Base-by-base conservation (phyloP, 345 rosid genomes). In the Geranium rotundifolium region DNA sequence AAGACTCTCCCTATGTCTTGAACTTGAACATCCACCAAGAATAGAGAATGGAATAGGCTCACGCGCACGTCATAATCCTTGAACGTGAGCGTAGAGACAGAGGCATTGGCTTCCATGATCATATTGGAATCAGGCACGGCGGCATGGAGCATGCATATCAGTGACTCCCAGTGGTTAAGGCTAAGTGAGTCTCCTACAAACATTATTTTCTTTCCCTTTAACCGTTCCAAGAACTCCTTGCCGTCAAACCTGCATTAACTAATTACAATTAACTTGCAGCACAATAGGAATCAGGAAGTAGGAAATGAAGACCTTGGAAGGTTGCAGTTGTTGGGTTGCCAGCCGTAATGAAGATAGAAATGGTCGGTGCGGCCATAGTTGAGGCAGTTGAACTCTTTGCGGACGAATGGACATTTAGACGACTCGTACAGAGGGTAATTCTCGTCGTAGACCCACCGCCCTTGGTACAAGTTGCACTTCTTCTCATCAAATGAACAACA, bases 351-450 rank as follows among this genome's bases (percentile, higher is more conserved):
- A 55, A 89, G 95, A 60, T 89, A 91, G 59, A 63, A 68, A n/a
- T 56, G 80, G 69, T 89, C 96, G 2, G 89, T 84, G 31, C 98
- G 95, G 41, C 95, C 95, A 20, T 79, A 91, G 65, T 87, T 82
- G 56, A 75, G 67, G 79, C 98, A 91, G 64, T 91, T 82, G 60
- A 81, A 91, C 63, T 91, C 92, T 71, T 84, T 86, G 66, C 87
- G 86, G 63, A 91, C 76, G 69, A 76, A 80, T 0, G 92, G 92
- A 57, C 98, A 91, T 5, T 70, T 55, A 0, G 90, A 67, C 55
- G 98, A 80, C 61, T 84, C 61, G 31, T 87, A 91, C 58, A 82
- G 85, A 57, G 95, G 98, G 59, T 80, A 85, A 52, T 84, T 78
- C 18, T 31, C 6, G 67, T 91, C 96, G 70, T 69, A 69, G 4